Evolutionary conservation across 495 filamentous ascomycete genomes (phyloP), one percentile per base, ranked within the genome.

Genomic region (Hyaloscypha finlandica): DNA sequence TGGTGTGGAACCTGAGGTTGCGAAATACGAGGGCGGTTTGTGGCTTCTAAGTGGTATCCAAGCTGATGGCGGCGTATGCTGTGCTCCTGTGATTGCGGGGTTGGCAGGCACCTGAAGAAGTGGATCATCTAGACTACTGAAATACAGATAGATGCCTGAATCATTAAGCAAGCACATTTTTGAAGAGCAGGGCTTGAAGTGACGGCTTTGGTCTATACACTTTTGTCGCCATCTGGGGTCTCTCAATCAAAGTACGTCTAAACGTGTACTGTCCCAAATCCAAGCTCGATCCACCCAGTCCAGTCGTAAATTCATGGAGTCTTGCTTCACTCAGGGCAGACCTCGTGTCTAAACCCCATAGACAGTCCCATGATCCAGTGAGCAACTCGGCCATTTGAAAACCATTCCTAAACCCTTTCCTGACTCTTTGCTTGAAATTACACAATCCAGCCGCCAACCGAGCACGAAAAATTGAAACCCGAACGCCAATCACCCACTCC

Each of bases 171-270:
- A 37, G 35, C 16, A 48, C 42, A 48, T 48, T 14, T 0, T 48
- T 48, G 42, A 1, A 4, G 16, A 48, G 8, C 16, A 16, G 16
- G 42, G 42, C 14, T 48, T 48, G 42, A 48, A 48, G 42, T 48
- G 42, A 48, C 42, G 53, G 53, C 53, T 31, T 56, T 56, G 53
- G 53, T 56, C 53, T 56, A 56, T 56, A 31, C 29, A 56, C 53
- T 56, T 56, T 56, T 56, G 53, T 56, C 53, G 53, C 53, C 29
- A 56, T 56, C 53, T 14, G 53, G 19, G 29, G 42, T 56, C 53
- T 11, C 8, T 56, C 19, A 56, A 56, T 56, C 20, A 1, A 25
- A 48, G 42, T 31, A 56, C 53, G 53, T 56, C 53, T 31, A 56
- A 53, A 31, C 20, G 53, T 56, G 53, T 56, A 31, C 29, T 31